phyloP scores from a whole-genome alignment of 768 basidiomycete species.

The Podaxis pistillaris region DNA sequence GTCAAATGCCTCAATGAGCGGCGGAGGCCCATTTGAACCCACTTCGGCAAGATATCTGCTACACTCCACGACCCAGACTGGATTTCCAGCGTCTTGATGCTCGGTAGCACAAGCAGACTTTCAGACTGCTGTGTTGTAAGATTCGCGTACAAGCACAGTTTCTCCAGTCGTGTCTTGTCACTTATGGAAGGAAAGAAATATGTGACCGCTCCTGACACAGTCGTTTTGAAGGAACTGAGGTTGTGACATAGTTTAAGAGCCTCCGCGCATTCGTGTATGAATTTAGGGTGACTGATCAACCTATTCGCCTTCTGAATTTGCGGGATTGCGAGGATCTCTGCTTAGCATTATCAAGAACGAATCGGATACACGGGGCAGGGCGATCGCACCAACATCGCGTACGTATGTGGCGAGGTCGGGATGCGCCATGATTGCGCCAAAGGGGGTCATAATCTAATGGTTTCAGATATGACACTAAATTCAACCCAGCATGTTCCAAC shows the following conservation, averaged over 20 bases:
- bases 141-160: slow-evolving; percentile 49
- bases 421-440: slow-evolving; percentile 53
- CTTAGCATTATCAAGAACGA: not conserved
- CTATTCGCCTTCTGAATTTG: slow-evolving; percentile 6
- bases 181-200: slow-evolving; percentile 48
- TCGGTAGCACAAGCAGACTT: slow-evolving; percentile 37
- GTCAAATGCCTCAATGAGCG: slow-evolving; percentile 33
- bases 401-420: slow-evolving; percentile 17
- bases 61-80: slow-evolving; percentile 65
- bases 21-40: slow-evolving; percentile 49
- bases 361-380: not conserved
- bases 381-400: slow-evolving; percentile 17
- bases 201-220: slow-evolving; percentile 41
- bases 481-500: not conserved
- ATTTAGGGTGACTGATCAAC: slow-evolving; percentile 34
- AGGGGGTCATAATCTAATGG: slow-evolving; percentile 53
- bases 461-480: slow-evolving; percentile 14
- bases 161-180: slow-evolving; percentile 41
- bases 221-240: slow-evolving; percentile 57
- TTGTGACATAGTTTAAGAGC: slow-evolving; percentile 51
- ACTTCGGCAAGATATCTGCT: slow-evolving; percentile 55
- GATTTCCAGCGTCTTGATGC: slow-evolving; percentile 47
- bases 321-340: slow-evolving; percentile 17
- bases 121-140: slow-evolving; percentile 51
- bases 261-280: slow-evolving; percentile 50